Evolutionary conservation across 192 early-diverging fungal genomes (phyloP).

Genomic region (Allomyces macrogynus): DNA sequence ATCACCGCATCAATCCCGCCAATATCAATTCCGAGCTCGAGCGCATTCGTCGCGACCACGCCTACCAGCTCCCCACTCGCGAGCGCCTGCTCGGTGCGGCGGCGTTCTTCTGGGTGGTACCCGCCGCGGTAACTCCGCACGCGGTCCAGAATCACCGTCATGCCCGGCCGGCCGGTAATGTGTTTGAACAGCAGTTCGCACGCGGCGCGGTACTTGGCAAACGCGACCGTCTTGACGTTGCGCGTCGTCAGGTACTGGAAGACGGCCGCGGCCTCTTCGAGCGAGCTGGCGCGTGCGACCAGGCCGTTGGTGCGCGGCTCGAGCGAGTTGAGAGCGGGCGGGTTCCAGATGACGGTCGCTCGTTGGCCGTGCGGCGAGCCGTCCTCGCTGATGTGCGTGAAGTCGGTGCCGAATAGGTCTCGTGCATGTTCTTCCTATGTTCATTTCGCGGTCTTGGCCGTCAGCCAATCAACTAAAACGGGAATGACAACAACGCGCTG

Average conservation of each 20-base stretch:
- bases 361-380: slow-evolving; percentile 16
- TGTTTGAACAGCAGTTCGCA: slow-evolving; percentile 25
- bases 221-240: slow-evolving; percentile 24
- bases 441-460: too few relatives aligned
- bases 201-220: slow-evolving; percentile 26
- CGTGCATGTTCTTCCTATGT: too few relatives aligned
- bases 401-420: too few relatives aligned
- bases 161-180: slow-evolving; percentile 3
- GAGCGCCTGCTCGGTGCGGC: slow-evolving; percentile 45
- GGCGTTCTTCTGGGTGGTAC: slow-evolving; percentile 41
- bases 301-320: too few relatives aligned
- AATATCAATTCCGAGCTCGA: slow-evolving; percentile 70
- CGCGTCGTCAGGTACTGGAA: slow-evolving; percentile 13
- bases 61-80: slow-evolving; percentile 39
- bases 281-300: too few relatives aligned
- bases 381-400: slow-evolving; percentile 6
- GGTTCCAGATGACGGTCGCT: slow-evolving; percentile 21
- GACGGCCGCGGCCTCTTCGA: slow-evolving; percentile 11
- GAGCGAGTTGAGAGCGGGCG: slow-evolving; percentile 6
- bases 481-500: too few relatives aligned
- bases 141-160: too few relatives aligned
- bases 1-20: slow-evolving; percentile 44
- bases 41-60: slow-evolving; percentile 54
- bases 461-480: too few relatives aligned
- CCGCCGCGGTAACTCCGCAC: slow-evolving; percentile 60